These are phyloP conservation scores for Beauveria brongniartii DNA, from an alignment of 2,329 filamentous ascomycete species.

Conservation along the genomic window DNA sequence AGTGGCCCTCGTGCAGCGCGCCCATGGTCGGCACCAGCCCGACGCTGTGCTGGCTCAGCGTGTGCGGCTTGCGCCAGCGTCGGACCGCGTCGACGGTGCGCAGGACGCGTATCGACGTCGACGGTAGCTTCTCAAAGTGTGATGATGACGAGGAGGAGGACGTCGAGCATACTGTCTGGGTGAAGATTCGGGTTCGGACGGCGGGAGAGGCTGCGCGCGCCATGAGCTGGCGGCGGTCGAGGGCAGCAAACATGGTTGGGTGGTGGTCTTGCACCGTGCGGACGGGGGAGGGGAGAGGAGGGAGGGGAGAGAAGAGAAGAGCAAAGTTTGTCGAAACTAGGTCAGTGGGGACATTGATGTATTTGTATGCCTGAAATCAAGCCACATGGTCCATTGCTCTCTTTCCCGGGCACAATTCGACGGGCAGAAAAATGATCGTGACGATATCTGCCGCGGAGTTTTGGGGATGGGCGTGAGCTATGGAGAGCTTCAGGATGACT, in stretches of 20 bases:
- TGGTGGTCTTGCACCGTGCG: not conserved
- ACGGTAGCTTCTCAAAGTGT: constrained; percentile 40
- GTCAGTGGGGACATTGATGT: constrained; percentile 2
- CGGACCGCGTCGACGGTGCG: constrained; percentile 67
- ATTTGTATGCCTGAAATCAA: not conserved
- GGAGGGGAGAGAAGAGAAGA: not conserved
- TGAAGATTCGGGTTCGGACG: constrained; percentile 9
- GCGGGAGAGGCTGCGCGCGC: constrained; percentile 3
- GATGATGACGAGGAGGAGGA: constrained; percentile 13
- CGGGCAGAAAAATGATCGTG: constrained; percentile 25
- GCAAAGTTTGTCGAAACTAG: not conserved
- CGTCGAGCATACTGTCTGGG: constrained; percentile 13
- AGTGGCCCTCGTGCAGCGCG: constrained; percentile 85
- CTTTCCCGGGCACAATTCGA: not conserved
- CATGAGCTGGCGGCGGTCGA: not conserved
- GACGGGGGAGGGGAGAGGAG: no score
- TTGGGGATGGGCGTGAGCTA: constrained; percentile 26
- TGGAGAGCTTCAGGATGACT: not conserved
- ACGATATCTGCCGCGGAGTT: constrained; percentile 42
- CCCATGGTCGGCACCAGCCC: constrained; percentile 97
- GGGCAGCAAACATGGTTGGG: constrained; percentile 1
- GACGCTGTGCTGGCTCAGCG: constrained; percentile 61
- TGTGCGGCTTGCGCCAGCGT: constrained; percentile 57
- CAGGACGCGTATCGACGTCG: constrained; percentile 60
- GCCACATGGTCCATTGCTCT: not conserved